Conservation (phyloP, 1,139 yeast species). For the Saccharomyces hybrid region DNA sequence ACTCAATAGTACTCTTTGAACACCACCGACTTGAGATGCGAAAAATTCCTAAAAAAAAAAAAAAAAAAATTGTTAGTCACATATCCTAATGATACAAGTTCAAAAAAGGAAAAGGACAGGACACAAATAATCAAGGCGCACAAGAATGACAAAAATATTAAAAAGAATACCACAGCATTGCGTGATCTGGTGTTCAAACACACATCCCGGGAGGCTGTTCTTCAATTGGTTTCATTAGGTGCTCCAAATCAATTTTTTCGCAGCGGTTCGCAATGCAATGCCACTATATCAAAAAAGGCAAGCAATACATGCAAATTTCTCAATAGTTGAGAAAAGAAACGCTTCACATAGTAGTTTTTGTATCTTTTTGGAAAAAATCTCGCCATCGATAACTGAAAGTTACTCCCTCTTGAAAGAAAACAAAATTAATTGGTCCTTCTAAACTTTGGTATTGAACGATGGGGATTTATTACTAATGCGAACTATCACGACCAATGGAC, state of each 20-base stretch:
- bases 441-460: not conserved
- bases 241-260: not conserved
- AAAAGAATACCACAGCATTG: not conserved
- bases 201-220: not conserved
- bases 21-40: slow-evolving; percentile 81
- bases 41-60: slow-evolving; percentile 66
- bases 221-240: not conserved
- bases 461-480: not conserved
- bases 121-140: slow-evolving; percentile 2
- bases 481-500: not conserved
- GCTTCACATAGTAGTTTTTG: not conserved
- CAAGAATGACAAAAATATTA: not conserved
- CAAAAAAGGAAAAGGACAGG: slow-evolving; percentile 6
- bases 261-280: not conserved
- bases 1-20: slow-evolving; percentile 59
- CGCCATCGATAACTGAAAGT: not conserved
- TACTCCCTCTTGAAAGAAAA: slow-evolving; percentile 11
- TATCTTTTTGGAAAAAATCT: not conserved
- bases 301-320: not conserved
- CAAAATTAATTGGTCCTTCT: slow-evolving; percentile 17
- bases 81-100: not conserved
- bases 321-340: not conserved
- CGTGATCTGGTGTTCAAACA: too few relatives aligned
- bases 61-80: slow-evolving; percentile 5
- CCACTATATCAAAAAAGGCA: not conserved